Conservation (phyloP, 192 early-diverging fungal species). For the Coemansia sp. region DNA sequence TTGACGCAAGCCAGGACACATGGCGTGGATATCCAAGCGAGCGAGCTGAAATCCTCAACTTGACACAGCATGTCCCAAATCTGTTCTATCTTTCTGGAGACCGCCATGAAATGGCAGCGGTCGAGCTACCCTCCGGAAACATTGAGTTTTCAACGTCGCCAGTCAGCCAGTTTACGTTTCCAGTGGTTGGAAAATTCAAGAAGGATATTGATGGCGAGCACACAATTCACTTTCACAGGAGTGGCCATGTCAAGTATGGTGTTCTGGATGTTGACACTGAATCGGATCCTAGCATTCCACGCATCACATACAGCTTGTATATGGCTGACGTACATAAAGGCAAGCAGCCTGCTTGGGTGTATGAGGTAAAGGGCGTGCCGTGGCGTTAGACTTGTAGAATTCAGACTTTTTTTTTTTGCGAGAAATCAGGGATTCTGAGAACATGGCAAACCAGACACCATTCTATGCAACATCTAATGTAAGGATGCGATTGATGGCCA, state of each 20-base stretch:
- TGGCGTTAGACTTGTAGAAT: conserved; percentile 23
- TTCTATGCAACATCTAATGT: background rate
- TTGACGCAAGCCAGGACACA: conserved; percentile 47
- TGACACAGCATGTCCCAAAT: conserved; percentile 41
- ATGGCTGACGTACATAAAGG: conserved; percentile 41
- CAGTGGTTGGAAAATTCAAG: conserved; percentile 37
- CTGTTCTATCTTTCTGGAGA: conserved; percentile 54
- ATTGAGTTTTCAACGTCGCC: conserved; percentile 55
- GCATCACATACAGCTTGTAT: conserved; percentile 46
- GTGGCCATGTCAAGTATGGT: conserved; percentile 53
- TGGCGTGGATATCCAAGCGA: conserved; percentile 56
- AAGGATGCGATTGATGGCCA: background rate
- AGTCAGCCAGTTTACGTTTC: conserved; percentile 53
- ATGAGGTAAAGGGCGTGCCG: conserved; percentile 33
- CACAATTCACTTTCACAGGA: conserved; percentile 40
- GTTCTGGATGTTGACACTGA: conserved; percentile 53
- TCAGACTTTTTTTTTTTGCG: conserved; percentile 5
- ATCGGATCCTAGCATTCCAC: conserved; percentile 28
- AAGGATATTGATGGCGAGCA: conserved; percentile 32
- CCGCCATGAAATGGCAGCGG: conserved; percentile 55
- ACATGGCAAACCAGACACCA: background rate
- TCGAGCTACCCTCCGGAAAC: conserved; percentile 43
- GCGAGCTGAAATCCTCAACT: conserved; percentile 42
- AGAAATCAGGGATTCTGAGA: background rate
- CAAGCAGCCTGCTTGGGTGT: conserved; percentile 32